Conservation (phyloP, 345 rosid species). For the Raphanus raphanistrum region DNA sequence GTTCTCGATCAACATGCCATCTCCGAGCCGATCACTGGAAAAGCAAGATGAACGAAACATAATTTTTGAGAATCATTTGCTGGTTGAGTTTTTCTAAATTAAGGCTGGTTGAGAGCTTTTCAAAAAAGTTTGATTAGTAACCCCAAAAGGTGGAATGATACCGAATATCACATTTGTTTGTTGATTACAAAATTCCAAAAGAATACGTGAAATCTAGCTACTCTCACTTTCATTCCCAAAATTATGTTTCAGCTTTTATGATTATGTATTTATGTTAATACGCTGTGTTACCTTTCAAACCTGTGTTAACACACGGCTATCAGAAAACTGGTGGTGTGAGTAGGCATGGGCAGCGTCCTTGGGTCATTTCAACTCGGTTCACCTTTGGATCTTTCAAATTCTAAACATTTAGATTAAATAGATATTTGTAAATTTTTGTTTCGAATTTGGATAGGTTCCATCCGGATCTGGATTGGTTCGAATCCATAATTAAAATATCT, state of each 20-base stretch:
- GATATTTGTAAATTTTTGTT: too few relatives aligned
- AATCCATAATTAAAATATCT: too few relatives aligned
- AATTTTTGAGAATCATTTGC: neutral
- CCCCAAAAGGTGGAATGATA: neutral
- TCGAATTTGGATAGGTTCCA: too few relatives aligned
- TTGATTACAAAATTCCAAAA: neutral
- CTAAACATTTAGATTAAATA: too few relatives aligned
- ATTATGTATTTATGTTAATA: neutral
- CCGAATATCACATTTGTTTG: neutral
- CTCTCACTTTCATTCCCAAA: neutral
- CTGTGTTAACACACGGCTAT: neutral
- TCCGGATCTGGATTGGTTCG: too few relatives aligned
- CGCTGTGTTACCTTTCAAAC: neutral
- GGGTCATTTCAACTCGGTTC: too few relatives aligned
- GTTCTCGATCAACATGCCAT: neutral
- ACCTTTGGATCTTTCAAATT: too few relatives aligned
- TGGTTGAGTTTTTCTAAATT: neutral
- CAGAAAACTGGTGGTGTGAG: neutral
- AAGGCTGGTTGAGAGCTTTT: neutral
- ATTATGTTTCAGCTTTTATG: neutral
- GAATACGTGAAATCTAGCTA: neutral
- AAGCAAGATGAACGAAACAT: neutral
- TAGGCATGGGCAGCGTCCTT: too few relatives aligned
- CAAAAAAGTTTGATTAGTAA: neutral
- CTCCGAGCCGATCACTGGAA: neutral